These are phyloP conservation scores for Lupinus albus DNA, from an alignment of 306 rosid species.

Conservation along the genomic window DNA sequence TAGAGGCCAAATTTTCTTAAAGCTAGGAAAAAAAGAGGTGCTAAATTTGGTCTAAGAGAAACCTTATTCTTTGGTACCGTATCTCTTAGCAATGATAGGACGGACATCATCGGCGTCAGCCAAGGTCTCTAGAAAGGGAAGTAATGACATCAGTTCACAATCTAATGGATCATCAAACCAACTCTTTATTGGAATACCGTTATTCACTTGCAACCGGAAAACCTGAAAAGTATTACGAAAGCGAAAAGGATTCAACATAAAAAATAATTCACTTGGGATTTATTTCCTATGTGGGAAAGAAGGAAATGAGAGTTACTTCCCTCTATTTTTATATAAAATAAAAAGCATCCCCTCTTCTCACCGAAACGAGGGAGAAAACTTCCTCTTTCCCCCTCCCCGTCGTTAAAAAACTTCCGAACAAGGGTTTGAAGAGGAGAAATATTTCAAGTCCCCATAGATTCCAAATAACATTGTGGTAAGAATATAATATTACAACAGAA, in stretches of 20 bases:
- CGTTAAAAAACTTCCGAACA: too few relatives aligned
- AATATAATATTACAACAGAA: constrained; percentile 12
- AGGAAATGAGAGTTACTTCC: too few relatives aligned
- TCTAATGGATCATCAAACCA: constrained; percentile 97
- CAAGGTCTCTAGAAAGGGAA: constrained; percentile 93
- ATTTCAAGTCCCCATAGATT: background rate
- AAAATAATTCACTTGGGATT: constrained; percentile 1
- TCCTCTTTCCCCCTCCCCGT: too few relatives aligned
- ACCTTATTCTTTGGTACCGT: constrained; percentile 88
- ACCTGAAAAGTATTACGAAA: constrained; percentile 66
- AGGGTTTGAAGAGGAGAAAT: background rate
- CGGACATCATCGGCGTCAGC: constrained; percentile 95
- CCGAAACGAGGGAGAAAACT: too few relatives aligned
- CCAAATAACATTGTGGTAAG: background rate
- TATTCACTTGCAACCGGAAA: constrained; percentile 94
- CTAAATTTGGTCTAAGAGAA: constrained; percentile 52
- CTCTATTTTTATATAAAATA: too few relatives aligned
- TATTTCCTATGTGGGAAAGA: too few relatives aligned
- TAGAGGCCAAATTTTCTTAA: constrained; percentile 55
- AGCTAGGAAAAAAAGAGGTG: constrained; percentile 48
- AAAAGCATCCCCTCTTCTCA: too few relatives aligned
- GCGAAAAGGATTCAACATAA: constrained; percentile 44
- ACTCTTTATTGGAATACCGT: constrained; percentile 98
- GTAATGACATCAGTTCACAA: constrained; percentile 80
- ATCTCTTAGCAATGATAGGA: constrained; percentile 83